These are phyloP conservation scores for Populus tomentosa DNA, from an alignment of 441 rosid genomes.

Conservation along the genomic window DNA sequence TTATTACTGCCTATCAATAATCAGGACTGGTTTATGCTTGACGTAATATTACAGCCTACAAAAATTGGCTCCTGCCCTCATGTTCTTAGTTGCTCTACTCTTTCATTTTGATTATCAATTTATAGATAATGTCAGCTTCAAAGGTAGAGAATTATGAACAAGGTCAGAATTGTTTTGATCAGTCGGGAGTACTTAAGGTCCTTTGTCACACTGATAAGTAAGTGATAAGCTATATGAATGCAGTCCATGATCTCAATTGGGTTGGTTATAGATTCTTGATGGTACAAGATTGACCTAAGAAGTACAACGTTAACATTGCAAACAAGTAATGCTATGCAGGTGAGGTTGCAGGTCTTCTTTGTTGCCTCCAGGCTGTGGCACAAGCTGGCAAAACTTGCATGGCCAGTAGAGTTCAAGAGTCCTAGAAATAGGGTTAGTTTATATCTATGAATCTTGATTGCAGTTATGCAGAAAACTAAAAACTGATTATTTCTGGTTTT, in stretches of 20 bases:
- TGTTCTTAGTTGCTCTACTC: background rate
- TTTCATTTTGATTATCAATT: background rate
- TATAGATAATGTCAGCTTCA: background rate
- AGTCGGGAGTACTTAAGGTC: background rate
- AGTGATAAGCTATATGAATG: background rate
- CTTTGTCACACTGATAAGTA: background rate
- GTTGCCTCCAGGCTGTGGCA: background rate
- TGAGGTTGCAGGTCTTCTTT: background rate
- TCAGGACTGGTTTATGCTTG: background rate
- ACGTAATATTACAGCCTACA: background rate
- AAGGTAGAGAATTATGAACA: background rate
- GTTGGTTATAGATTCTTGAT: background rate
- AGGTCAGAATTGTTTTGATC: background rate
- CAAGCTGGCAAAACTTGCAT: no score
- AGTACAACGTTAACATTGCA: background rate
- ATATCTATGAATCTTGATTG: no score
- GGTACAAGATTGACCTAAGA: background rate
- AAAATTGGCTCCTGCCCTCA: background rate
- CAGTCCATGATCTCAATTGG: background rate
- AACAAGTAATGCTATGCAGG: background rate
- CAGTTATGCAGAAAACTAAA: no score
- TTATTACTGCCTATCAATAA: background rate
- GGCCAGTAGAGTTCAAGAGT: background rate
- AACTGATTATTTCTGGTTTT: background rate
- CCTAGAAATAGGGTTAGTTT: no score